phyloP scores from a whole-genome alignment of 2,329 filamentous ascomycete species.

The Sporothrix brunneoviolacea region DNA sequence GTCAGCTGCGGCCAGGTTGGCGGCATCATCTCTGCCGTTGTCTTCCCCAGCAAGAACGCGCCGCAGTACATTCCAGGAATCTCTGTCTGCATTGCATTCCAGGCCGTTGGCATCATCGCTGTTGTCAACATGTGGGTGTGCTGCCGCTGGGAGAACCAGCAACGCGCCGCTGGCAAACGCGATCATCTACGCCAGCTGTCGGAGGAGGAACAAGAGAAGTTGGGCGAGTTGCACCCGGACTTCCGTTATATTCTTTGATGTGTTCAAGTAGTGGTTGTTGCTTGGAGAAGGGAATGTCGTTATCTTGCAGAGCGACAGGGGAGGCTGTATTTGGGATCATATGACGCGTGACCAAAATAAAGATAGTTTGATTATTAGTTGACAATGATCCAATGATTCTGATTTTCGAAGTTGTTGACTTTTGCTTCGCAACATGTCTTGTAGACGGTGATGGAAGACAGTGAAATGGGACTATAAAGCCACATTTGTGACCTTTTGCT shows the following conservation, averaged over 20 bases:
- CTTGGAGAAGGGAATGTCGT: too few relatives aligned
- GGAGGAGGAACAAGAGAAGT: background rate
- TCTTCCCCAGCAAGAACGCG: background rate
- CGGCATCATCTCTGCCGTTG: background rate
- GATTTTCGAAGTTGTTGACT: too few relatives aligned
- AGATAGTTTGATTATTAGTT: too few relatives aligned
- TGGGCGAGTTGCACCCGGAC: background rate
- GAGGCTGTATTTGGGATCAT: too few relatives aligned
- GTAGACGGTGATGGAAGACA: too few relatives aligned
- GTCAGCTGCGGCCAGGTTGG: constrained; percentile 1
- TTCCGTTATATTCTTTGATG: background rate
- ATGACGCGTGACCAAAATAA: too few relatives aligned
- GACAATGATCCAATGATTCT: too few relatives aligned
- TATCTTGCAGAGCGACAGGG: too few relatives aligned
- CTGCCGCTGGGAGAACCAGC: constrained; percentile 1
- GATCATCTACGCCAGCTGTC: background rate
- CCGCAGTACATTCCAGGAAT: background rate
- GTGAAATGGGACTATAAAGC: too few relatives aligned
- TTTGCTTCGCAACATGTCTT: too few relatives aligned
- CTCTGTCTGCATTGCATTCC: background rate
- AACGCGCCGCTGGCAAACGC: background rate
- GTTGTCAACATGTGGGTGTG: constrained; percentile 1
- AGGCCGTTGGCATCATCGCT: background rate
- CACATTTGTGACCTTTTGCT: too few relatives aligned
- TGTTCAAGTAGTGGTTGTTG: too few relatives aligned